Evolutionary conservation across 306 rosid species (phyloP).

Genomic region (Dalbergia cochinchinensis): DNA sequence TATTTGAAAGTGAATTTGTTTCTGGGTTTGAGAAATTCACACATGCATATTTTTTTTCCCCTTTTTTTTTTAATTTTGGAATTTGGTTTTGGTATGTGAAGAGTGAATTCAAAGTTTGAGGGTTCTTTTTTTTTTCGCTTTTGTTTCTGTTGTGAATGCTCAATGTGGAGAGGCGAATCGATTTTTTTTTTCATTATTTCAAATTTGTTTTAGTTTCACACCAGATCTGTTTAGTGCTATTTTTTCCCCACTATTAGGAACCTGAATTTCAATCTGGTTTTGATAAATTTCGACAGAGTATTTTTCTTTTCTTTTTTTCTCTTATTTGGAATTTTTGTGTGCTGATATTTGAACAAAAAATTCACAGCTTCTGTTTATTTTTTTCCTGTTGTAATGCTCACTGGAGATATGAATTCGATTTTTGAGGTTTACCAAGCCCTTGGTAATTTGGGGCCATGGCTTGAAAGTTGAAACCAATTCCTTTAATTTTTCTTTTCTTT

Average conservation of each 20-base stretch:
- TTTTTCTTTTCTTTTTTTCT: too few relatives aligned
- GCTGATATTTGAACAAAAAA: background rate
- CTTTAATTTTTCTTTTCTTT: background rate
- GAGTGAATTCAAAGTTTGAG: background rate
- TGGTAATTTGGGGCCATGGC: background rate
- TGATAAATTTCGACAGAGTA: too few relatives aligned
- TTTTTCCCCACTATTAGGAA: background rate
- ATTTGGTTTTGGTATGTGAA: background rate
- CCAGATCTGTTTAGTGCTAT: background rate
- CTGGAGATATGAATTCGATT: too few relatives aligned
- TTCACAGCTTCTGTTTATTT: background rate
- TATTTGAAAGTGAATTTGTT: background rate
- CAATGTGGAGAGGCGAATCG: background rate
- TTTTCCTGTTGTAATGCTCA: background rate
- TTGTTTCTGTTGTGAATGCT: background rate
- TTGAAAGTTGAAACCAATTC: background rate
- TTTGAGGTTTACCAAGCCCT: background rate
- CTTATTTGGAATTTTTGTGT: background rate
- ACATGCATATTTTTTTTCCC: background rate
- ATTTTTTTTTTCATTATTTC: background rate
- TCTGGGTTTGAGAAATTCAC: background rate
- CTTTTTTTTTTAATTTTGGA: background rate
- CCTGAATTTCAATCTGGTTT: background rate
- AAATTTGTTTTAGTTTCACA: background rate
- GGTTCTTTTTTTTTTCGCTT: background rate